Base-by-base conservation (phyloP, 768 basidiomycete genomes). In the Collybia nuda region DNA sequence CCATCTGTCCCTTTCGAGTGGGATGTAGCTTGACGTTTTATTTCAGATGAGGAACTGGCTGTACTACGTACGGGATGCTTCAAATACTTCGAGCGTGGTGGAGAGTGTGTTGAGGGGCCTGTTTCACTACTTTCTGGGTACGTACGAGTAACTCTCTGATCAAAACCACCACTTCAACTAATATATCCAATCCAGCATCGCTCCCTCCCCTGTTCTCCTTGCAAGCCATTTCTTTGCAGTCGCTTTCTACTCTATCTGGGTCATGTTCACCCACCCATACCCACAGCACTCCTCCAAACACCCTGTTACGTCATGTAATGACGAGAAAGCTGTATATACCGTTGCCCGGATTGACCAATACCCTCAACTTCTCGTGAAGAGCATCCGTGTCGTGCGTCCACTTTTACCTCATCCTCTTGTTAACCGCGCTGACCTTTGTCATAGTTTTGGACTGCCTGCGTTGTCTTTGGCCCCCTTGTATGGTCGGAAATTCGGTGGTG, bases 1-100 rank as follows among this genome's bases (percentile, higher is more conserved):
- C 8, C 6, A 6, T 5, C 14, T 19, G n/a, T 2, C 6, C 29
- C 26, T 39, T 40, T 12, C 40, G 21, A 18, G 18, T 44, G 6
- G 22, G 14, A 24, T 18, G 21, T 15, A 29, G 9, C 12, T 15
- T 51, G 5, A 39, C n/a, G 24, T 8, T 8, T 51, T 40, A 6
- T 43, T 42, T 5, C 51, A 90, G 89, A 78, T 48, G 80, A 84
- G 41, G 70, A 73, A 17, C 80, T 90, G 7, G 74, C 67, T 17
- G 79, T 86, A 0, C 78, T 93, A 26, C 76, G 85, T 48, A 82
- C 77, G 2, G 97, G 96, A 0, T 98, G 97, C 68, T 97, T 99
- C 80, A 93, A 92, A 62, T 99, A 98, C 70, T 97, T 99, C 59
- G 93, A 96, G 64, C 78, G 82, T 4, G 97, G 97, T 12, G 97